Percentiles rank a stretch among this genome's conserved stretches.
phyloP scores from a whole-genome alignment of 441 rosid genomes.

The Gossypium trilobum region DNA sequence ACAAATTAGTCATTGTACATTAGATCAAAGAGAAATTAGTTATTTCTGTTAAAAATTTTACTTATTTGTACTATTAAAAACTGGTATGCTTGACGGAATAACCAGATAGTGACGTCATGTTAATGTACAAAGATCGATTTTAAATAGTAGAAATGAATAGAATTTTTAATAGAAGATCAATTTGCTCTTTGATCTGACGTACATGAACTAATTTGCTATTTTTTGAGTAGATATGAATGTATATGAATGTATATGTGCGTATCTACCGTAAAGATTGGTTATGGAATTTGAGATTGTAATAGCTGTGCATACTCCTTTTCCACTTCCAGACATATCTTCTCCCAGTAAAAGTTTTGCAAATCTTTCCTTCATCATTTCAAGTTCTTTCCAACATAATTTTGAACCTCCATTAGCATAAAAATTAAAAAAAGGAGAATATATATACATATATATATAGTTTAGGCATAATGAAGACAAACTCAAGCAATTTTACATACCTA shows the following conservation, averaged over 20 bases:
- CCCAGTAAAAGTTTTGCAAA: constrained; percentile 59
- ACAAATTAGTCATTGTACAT: too few species aligned
- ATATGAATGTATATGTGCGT: neutral
- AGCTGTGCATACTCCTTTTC: constrained; percentile 60
- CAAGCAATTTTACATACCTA: constrained; percentile 30
- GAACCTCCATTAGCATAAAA: neutral
- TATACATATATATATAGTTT: neutral
- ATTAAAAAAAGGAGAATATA: too few species aligned
- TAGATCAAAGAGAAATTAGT: too few species aligned
- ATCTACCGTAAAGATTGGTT: constrained; percentile 60
- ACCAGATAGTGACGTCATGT: neutral
- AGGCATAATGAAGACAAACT: neutral
- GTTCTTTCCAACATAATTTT: constrained; percentile 25
- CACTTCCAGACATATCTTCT: constrained; percentile 72
- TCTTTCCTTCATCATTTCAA: constrained; percentile 64
- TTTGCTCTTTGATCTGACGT: too few species aligned
- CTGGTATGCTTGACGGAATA: too few species aligned
- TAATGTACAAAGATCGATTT: neutral
- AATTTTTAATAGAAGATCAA: too few species aligned
- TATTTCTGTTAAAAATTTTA: too few species aligned
- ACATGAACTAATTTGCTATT: too few species aligned
- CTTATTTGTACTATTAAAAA: too few species aligned
- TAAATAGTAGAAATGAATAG: too few species aligned
- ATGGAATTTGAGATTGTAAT: constrained; percentile 58
- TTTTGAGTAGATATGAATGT: neutral